A percentile compares a stretch with the other conserved stretches of the same genome.
phyloP scores from a whole-genome alignment of 2,329 filamentous ascomycete genomes.

The Trichoderma sp. region DNA sequence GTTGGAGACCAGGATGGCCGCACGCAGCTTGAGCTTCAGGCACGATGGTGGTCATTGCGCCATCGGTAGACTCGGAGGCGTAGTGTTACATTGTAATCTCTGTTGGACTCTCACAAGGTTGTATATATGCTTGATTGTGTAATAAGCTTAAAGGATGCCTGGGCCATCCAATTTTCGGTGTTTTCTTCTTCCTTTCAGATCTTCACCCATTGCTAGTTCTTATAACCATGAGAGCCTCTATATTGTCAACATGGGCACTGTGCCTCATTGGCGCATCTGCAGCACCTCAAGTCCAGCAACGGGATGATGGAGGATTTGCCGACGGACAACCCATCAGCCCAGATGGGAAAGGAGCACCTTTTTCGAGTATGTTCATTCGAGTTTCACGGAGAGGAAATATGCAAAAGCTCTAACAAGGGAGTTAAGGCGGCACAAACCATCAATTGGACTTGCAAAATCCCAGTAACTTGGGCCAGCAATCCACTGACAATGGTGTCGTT shows the following conservation, averaged over 20 bases:
- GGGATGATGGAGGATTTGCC: constrained; percentile 37
- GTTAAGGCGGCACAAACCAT: constrained; percentile 63
- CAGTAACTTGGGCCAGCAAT: constrained; percentile 59
- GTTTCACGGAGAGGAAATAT: neutral
- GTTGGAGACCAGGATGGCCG: neutral
- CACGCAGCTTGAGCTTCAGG: neutral
- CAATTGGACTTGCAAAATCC: constrained; percentile 62
- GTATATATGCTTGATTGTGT: neutral
- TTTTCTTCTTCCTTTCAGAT: neutral
- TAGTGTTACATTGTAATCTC: neutral
- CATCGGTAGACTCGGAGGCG: neutral
- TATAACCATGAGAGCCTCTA: constrained; percentile 21
- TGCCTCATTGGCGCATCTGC: constrained; percentile 22
- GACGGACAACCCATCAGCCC: constrained; percentile 57
- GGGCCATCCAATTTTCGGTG: neutral
- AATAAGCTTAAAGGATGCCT: neutral
- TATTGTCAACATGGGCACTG: constrained; percentile 16
- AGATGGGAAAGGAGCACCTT: constrained; percentile 56
- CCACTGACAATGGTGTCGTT: constrained; percentile 62
- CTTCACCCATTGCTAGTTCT: too few relatives aligned
- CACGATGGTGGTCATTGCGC: neutral
- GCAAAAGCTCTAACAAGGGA: neutral
- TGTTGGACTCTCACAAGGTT: neutral
- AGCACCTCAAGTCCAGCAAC: constrained; percentile 25
- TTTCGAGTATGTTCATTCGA: constrained; percentile 47